Evolutionary conservation across 352 stramenopile species (phyloP), one percentile per base, ranked within the genome.

Genomic region (Aphanomyces euteiches): DNA sequence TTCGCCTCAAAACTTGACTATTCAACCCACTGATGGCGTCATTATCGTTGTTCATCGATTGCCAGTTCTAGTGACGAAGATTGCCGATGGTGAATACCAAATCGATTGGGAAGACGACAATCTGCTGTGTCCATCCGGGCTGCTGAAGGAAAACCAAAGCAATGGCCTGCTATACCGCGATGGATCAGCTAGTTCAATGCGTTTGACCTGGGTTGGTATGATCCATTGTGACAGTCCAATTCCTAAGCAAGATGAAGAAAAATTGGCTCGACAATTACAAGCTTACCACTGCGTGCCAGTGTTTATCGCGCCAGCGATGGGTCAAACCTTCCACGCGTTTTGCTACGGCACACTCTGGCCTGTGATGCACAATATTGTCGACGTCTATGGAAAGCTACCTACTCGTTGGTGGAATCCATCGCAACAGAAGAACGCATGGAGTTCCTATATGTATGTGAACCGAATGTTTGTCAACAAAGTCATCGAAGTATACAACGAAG

Each of bases 291-390:
- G 97, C 70, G 93, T 99, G 8, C 96, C 97, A 0, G 96, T 99
- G n/a, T 99, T 98, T 78, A 75, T 98, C 43, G 89, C 95, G 17
- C 80, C 90, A 37, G 76, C 79, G 19, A 74, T 99, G 17, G 80
- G 77, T 12, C 77, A 90, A 36, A 96, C 86, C 37, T 96, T 93
- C 68, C 95, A 98, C 77, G 87, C 87, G 43, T 99, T 98, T 77
- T 99, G 96, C 81, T 98, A 99, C 75, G 92, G 93, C 21, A 96
- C 98, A 34, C 81, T 99, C 10, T 99, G 96, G 97, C 96, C 96
- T 7, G 90, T 99, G 47, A 95, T 99, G 71, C 97, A 99, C 82
- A 98, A 99, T 79, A 95, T 98, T n/a, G 90, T 98, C n/a, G 96
- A 98, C 67, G 90, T 99, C 2, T 99, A 99, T 63, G 85, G 85